A percentile compares a stretch with the other conserved stretches of the same genome.
Conservation (phyloP, 1,284 basidiomycete species). For the Ganoderma leucocontextum region DNA sequence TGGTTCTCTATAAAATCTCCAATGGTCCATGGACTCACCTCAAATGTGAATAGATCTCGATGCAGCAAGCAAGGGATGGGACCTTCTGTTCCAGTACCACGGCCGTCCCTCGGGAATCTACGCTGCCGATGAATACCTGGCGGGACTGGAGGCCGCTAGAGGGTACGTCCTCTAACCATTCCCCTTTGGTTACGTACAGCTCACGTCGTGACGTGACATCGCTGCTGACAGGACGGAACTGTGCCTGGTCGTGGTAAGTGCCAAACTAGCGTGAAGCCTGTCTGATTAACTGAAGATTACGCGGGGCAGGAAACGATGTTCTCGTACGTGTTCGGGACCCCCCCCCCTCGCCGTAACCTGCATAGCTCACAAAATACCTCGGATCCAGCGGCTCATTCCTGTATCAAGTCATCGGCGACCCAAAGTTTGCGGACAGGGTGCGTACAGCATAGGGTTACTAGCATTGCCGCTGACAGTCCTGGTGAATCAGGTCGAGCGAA, state of each 20-base stretch:
- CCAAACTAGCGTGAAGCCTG: neutral
- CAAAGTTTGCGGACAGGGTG: constrained; percentile 62
- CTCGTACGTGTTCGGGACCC: constrained; percentile 50
- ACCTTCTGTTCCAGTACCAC: constrained; percentile 66
- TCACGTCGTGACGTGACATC: constrained; percentile 1
- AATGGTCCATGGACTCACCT: constrained; percentile 10
- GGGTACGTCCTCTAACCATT: constrained; percentile 47
- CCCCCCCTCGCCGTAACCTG: neutral
- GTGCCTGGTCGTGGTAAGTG: constrained; percentile 63
- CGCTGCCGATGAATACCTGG: constrained; percentile 66
- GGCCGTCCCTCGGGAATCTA: constrained; percentile 67
- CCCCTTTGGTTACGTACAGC: neutral
- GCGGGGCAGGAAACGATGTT: constrained; percentile 63
- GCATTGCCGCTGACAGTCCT: constrained; percentile 4
- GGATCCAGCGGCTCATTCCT: constrained; percentile 57
- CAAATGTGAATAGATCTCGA: constrained; percentile 52
- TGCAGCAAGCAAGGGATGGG: constrained; percentile 61
- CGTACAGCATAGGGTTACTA: constrained; percentile 20
- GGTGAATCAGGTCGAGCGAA: constrained; percentile 57
- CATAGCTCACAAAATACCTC: neutral
- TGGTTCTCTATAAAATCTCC: constrained; percentile 8
- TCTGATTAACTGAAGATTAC: neutral
- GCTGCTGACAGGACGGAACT: constrained; percentile 53
- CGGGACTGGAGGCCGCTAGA: constrained; percentile 59
- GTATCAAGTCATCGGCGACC: constrained; percentile 65